These are phyloP conservation scores for Cercospora sp. DNA, from an alignment of 2,329 filamentous ascomycete species.

Conservation along the genomic window DNA sequence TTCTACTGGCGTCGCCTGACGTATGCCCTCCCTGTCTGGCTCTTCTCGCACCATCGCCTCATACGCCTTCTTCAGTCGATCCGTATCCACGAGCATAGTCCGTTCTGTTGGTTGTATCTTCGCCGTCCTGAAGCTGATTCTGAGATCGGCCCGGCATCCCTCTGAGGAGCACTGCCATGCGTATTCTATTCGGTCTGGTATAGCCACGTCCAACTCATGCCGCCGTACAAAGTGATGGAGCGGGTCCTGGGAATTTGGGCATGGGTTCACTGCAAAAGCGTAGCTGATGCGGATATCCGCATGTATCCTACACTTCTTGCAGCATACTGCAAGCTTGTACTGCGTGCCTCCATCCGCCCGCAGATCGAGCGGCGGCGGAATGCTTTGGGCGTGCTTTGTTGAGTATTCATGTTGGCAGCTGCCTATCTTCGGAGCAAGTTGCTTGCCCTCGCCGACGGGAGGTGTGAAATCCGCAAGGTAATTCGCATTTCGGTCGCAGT, in stretches of 20 bases:
- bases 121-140: slow-evolving; percentile 55
- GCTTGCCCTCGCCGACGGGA: slow-evolving; percentile 46
- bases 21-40: slow-evolving; percentile 56
- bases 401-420: slow-evolving; percentile 63
- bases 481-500: slow-evolving; percentile 38
- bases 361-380: slow-evolving; percentile 47
- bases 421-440: slow-evolving; percentile 39
- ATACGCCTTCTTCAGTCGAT: slow-evolving; percentile 54
- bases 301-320: slow-evolving; percentile 62
- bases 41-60: slow-evolving; percentile 53
- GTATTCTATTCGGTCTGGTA: slow-evolving; percentile 40
- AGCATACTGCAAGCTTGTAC: slow-evolving; percentile 62
- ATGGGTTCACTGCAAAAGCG: slow-evolving; percentile 41
- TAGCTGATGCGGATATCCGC: slow-evolving; percentile 60
- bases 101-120: slow-evolving; percentile 53
- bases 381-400: slow-evolving; percentile 57
- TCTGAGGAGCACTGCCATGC: slow-evolving; percentile 60
- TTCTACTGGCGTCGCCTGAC: slow-evolving; percentile 54
- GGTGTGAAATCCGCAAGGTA: slow-evolving; percentile 60
- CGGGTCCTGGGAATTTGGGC: slow-evolving; percentile 52
- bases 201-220: slow-evolving; percentile 17
- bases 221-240: slow-evolving; percentile 60
- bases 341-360: slow-evolving; percentile 43
- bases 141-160: slow-evolving; percentile 57
- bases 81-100: slow-evolving; percentile 55